Base-by-base conservation (phyloP, 441 rosid genomes). In the Syzygium malaccense region DNA sequence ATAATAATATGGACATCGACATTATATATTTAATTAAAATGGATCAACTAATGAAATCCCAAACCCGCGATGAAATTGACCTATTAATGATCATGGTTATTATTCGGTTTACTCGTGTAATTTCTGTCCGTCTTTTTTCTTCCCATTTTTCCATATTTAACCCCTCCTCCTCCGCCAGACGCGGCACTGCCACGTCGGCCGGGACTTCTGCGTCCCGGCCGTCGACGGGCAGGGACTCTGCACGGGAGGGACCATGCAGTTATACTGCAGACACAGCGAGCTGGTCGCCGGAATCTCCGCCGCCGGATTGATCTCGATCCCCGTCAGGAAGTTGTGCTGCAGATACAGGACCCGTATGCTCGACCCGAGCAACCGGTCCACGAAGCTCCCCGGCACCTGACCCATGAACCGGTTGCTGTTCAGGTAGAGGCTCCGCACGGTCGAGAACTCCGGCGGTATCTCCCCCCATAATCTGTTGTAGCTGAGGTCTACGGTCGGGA, bases 241-340 rank as follows among this genome's bases (percentile, higher is more conserved):
- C 57, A 95, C 89, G 84, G 99, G 98, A 89, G 98, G 98, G 17
- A 96, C 98, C 99, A 96, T 96, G 86, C 99, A 97, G 78, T 97
- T 97, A 90, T 97, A 97, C 94, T 96, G 98, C 88, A 96, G 84
- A 88, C 99, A 97, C 90, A 97, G 90, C 26, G 99, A 96, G 51
- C 95, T 95, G 87, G 96, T 94, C 89, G 88, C 53, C 37, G 99
- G 99, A 37, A 97, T 96, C 62, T 94, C 93, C 8, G 97, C 99
- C 96, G 97, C 86, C 88, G 97, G 98, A 87, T 93, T 94, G 28
- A 97, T 96, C 94, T 91, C 91, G 18, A 98, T 98, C 25, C 98
- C 99, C 2, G 99, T 97, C 87, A 98, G 89, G 87, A 91, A 98
- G 68, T 98, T 97, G 85, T 98, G 99, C 90, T 98, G 99, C 91